A percentile compares a stretch with the other conserved stretches of the same genome.
phyloP scores from a whole-genome alignment of 495 filamentous ascomycete species.

The Clohesyomyces aquaticus region DNA sequence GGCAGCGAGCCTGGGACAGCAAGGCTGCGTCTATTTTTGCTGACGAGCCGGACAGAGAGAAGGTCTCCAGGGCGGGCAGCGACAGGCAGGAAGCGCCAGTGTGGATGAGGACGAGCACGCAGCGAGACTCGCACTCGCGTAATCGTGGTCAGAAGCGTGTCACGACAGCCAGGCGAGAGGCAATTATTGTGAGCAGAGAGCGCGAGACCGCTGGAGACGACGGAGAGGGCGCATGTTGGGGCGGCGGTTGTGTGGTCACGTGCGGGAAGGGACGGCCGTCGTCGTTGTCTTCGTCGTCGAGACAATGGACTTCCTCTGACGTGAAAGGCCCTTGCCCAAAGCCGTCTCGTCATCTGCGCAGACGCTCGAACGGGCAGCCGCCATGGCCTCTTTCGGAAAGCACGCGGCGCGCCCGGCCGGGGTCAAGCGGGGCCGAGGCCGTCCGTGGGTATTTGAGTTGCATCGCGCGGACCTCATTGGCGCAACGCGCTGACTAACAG shows the following conservation, averaged over 20 bases:
- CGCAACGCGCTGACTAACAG: conserved; percentile 18
- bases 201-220: too few species aligned
- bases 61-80: too few species aligned
- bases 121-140: too few species aligned
- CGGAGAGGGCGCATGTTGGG: too few species aligned
- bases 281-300: too few species aligned
- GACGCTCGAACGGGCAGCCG: conserved; percentile 9
- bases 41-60: too few species aligned
- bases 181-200: too few species aligned
- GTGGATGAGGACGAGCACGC: not conserved
- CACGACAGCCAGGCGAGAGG: too few species aligned
- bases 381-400: conserved; percentile 1
- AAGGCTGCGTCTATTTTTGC: conserved; percentile 36
- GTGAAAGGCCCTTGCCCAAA: not conserved
- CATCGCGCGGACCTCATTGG: not conserved
- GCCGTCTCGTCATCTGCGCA: conserved; percentile 3
- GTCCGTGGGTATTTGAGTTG: not conserved
- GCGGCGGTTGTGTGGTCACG: too few species aligned
- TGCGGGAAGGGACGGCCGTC: too few species aligned
- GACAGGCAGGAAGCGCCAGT: not conserved
- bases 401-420: not conserved
- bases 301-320: too few species aligned
- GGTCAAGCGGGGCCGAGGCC: not conserved
- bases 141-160: too few species aligned
- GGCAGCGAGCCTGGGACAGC: conserved; percentile 21